phyloP scores from a whole-genome alignment of 495 filamentous ascomycete species.

The Neurospora sp. region DNA sequence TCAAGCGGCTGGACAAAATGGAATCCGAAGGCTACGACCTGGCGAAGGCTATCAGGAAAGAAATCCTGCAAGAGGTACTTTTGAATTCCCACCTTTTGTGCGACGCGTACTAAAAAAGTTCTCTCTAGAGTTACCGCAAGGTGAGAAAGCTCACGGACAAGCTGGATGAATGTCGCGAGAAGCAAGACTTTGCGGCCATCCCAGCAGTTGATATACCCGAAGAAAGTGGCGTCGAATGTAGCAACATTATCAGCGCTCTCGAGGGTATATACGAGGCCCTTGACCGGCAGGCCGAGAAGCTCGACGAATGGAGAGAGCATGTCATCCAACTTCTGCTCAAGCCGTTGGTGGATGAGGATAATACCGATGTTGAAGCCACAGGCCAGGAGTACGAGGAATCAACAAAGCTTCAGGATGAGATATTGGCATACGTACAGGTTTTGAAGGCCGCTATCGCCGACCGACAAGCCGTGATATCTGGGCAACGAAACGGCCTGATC shows the following conservation, averaged over 20 bases:
- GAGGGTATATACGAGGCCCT: constrained; percentile 40
- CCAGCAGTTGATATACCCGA: constrained; percentile 28
- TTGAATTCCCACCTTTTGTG: not conserved
- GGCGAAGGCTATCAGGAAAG: constrained; percentile 66
- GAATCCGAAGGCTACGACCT: constrained; percentile 65
- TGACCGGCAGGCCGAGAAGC: constrained; percentile 56
- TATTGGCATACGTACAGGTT: constrained; percentile 73
- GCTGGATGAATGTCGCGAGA: constrained; percentile 32
- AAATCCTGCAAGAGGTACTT: constrained; percentile 50
- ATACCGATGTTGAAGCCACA: constrained; percentile 49
- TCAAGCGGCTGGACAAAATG: constrained; percentile 50
- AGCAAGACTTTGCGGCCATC: constrained; percentile 52
- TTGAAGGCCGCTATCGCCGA: constrained; percentile 68
- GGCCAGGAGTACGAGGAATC: constrained; percentile 86
- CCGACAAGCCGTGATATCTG: constrained; percentile 63
- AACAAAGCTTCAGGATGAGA: constrained; percentile 70
- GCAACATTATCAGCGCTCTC: constrained; percentile 19
- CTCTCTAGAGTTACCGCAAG: constrained; percentile 17
- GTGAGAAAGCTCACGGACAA: constrained; percentile 34
- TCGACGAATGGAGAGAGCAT: constrained; percentile 63
- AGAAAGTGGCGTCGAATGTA: constrained; percentile 27
- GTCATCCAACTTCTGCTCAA: constrained; percentile 59
- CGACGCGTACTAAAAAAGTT: constrained; percentile 4
- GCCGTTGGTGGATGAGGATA: constrained; percentile 75
- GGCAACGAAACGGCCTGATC: constrained; percentile 65